Conservation (phyloP, 345 rosid species). For the Mercurialis annua region DNA sequence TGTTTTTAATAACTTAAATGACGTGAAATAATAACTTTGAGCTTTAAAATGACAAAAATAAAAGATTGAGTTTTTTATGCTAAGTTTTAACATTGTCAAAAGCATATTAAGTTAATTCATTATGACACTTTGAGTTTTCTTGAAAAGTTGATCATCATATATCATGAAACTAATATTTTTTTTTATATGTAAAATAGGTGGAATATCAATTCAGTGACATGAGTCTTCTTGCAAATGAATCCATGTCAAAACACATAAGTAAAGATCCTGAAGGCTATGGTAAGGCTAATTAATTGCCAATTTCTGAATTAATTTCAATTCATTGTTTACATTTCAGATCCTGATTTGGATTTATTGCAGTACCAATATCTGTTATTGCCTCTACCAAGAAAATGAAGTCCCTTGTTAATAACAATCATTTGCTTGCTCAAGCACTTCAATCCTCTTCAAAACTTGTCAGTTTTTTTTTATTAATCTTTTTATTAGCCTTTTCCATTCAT, state of each 20-base stretch:
- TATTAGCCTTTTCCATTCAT: too few relatives aligned
- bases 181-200: slow-evolving; percentile 43
- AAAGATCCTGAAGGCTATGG: slow-evolving; percentile 94
- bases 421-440: slow-evolving; percentile 69
- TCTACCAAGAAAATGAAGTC: slow-evolving; percentile 86
- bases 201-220: slow-evolving; percentile 89
- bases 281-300: slow-evolving; percentile 33
- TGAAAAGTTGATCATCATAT: too few relatives aligned
- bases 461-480: slow-evolving; percentile 18
- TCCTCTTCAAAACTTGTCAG: slow-evolving; percentile 84
- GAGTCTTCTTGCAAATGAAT: slow-evolving; percentile 89
- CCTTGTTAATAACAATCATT: slow-evolving; percentile 50
- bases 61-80: too few relatives aligned
- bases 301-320: background rate
- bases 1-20: too few relatives aligned
- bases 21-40: too few relatives aligned
- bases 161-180: background rate
- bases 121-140: background rate
- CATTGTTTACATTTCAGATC: background rate
- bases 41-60: too few relatives aligned
- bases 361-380: slow-evolving; percentile 64
- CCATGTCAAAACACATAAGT: slow-evolving; percentile 66
- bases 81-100: too few relatives aligned
- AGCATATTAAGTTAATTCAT: background rate
- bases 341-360: slow-evolving; percentile 29